Base-by-base conservation (phyloP, 2,329 filamentous ascomycete genomes). In the Apiospora rasikravindrae region DNA sequence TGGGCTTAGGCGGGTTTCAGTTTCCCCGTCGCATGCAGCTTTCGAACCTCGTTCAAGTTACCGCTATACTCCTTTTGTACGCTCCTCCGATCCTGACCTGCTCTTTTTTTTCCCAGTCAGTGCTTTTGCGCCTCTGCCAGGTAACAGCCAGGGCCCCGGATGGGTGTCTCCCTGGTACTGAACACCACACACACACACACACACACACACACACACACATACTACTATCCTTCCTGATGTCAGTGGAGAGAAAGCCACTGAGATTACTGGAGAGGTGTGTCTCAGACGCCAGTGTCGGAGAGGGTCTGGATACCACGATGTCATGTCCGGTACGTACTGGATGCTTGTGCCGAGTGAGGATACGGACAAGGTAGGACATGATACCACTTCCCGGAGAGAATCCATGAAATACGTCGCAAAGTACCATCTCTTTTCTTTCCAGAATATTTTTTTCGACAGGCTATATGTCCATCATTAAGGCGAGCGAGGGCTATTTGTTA, bases 1-100 rank as follows among this genome's bases (percentile, higher is more conserved):
- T 74, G 71, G 74, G 75, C 76, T 76, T 76, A 76, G 77, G 76
- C 76, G 75, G 57, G 79, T 81, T 81, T 78, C 78, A 79, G 70
- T 70, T 75, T 73, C 78, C 79, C 74, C 78, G 40, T 71, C 77
- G 76, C 76, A 74, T 77, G 78, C 79, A 78, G 75, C 76, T 77
- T 76, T 75, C 77, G 77, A 73, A 75, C 74, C 74, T 72, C 64
- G 71, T 71, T 40, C 57, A n/a, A 40, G 33, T 64, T 40, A 64
- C 57, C 57, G 57, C 77, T 79, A 79, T 77, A 74, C 77, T 72
- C 69, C 75, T 77, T 77, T 72, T 71, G 78, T 72, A 78, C 40
- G 42, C 51, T 53, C 19, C 69, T 71, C 72, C 72, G 72, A 67
- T n/a, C 70, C 72, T 69, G 51, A 69, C 69, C 64, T 61, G 49